These are phyloP conservation scores for Coccomyxa sp. DNA, from an alignment of 139 green algal genomes.

Conservation along the genomic window DNA sequence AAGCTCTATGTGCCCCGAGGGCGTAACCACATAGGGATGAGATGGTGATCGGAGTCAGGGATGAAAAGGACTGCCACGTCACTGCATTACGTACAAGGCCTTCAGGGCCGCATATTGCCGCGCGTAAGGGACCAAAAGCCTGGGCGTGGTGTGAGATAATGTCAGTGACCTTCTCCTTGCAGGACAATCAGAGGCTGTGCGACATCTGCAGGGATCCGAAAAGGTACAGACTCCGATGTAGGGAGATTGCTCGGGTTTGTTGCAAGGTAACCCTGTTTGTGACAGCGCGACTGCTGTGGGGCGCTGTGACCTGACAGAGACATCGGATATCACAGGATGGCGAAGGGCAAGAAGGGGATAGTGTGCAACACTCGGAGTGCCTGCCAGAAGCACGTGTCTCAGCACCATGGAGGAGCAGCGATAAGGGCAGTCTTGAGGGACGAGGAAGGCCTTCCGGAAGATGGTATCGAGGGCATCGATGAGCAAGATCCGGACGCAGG, in stretches of 20 bases:
- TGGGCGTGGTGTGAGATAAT: background rate
- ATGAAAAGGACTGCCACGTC: background rate
- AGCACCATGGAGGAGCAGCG: background rate
- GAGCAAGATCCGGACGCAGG: background rate
- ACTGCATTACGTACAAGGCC: background rate
- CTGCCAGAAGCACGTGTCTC: background rate
- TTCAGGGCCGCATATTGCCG: background rate
- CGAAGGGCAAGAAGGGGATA: background rate
- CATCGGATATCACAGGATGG: background rate
- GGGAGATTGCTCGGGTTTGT: too few relatives aligned
- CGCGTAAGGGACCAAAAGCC: background rate
- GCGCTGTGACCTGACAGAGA: too few relatives aligned
- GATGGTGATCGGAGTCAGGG: background rate
- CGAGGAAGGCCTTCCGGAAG: background rate
- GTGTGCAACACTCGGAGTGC: background rate
- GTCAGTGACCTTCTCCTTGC: background rate
- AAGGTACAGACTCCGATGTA: background rate
- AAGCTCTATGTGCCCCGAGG: background rate
- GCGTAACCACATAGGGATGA: background rate
- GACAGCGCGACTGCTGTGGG: background rate
- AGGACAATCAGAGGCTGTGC: background rate
- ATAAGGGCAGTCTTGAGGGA: background rate
- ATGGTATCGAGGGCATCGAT: background rate
- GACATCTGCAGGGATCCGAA: background rate
- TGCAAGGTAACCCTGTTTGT: too few relatives aligned